A percentile compares a stretch with the other conserved stretches of the same genome.
Conservation (phyloP, 257 asterid genomes). For the Plantago ovata region DNA sequence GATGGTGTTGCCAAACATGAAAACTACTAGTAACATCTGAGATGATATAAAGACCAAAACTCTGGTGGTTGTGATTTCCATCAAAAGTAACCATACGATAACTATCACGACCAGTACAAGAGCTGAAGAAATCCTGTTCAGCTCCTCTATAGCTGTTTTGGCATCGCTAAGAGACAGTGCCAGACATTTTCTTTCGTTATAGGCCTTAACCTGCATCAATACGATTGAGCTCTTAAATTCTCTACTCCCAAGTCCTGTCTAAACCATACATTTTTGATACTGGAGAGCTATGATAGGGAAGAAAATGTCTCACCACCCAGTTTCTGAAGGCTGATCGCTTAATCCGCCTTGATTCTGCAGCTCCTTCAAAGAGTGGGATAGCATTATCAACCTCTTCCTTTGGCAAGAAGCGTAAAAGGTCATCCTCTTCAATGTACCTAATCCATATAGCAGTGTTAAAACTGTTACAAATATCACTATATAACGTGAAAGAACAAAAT, state of each 20-base stretch:
- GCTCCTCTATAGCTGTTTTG: conserved; percentile 59
- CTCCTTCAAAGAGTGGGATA: conserved; percentile 60
- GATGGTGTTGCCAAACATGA: conserved; percentile 53
- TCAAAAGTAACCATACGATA: conserved; percentile 52
- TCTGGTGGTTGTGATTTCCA: conserved; percentile 44
- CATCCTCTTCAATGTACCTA: conserved; percentile 70
- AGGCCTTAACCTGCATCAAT: conserved; percentile 38
- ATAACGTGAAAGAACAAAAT: not conserved
- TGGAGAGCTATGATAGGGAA: not conserved
- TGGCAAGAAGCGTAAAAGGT: conserved; percentile 55
- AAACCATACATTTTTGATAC: not conserved
- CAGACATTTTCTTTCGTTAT: conserved; percentile 51
- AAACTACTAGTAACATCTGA: conserved; percentile 46
- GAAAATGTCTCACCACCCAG: conserved; percentile 59
- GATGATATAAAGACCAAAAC: conserved; percentile 52
- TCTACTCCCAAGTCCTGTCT: not conserved
- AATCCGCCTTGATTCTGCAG: conserved; percentile 50
- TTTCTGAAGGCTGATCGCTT: conserved; percentile 56
- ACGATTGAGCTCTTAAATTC: not conserved
- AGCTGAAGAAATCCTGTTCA: conserved; percentile 49
- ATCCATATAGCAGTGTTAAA: not conserved
- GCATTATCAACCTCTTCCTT: conserved; percentile 63
- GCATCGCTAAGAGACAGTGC: conserved; percentile 54
- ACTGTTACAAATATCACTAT: not conserved
- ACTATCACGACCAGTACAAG: conserved; percentile 35